Base-by-base conservation (phyloP, 805 yeast species). In the Metschnikowia cubensis region DNA sequence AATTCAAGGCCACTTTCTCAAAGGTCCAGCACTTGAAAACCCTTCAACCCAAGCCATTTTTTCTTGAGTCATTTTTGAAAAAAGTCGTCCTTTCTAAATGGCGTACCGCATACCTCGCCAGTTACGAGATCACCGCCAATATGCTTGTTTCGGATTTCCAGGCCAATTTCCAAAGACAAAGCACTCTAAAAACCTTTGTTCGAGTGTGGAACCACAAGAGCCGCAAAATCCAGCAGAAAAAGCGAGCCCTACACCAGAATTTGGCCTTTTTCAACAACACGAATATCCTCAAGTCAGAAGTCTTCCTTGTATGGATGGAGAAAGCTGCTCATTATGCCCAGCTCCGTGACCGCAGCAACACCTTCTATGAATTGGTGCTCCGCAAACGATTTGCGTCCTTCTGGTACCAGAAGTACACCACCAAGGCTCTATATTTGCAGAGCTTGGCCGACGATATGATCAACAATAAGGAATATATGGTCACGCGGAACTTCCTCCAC, bases 321-420 rank as follows among this genome's bases (percentile, higher is more conserved):
- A 36, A 40, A 21, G 21, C 43, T 5, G 21, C 43, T 4, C 21
- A 32, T 35, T 37, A 37, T 41, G 34, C 22, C 17, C 33, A 38
- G 38, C 18, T 32, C 39, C 17, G 13, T 14, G 32, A n/a, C 20
- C 46, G 31, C 38, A 45, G 56, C 33, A 18, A 13, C 2, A 47
- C 22, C 2, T 57, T 57, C 35, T 45, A 55, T 39, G 31, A 31
- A 0, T 33, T 34, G 7, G 36, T 53, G 21, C 45, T 55, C 2
- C 49, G 50, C 29, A 71, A 69, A 42, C 69, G 64, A 51, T 62
- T 58, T 35, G 45, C 67, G 46, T 50, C 68, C 2, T 59, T 60
- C 5, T 73, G 76, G 76, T 69, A 66, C 47, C 69, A 67, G 35
- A 63, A 63, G 40, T 67, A 57, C 41, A 48, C 59, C 21, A 56